Percentiles rank a stretch among this genome's conserved stretches.
Conservation (phyloP, 129 eudicot species). For the Chrysanthemum seticuspe region DNA sequence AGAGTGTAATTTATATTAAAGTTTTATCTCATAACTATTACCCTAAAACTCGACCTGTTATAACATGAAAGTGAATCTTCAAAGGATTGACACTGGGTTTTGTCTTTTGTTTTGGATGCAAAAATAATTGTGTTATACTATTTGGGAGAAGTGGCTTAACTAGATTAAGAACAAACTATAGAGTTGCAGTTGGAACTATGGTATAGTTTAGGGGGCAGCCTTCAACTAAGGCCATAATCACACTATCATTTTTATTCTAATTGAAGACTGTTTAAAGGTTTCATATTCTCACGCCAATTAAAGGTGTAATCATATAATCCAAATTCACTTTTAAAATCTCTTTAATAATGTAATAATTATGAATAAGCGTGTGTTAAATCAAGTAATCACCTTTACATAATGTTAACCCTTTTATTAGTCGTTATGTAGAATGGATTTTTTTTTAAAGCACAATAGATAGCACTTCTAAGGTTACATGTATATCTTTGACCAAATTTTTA, state of each 20-base stretch:
- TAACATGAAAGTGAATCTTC: too few relatives aligned
- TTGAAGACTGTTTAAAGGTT: slow-evolving; percentile 13
- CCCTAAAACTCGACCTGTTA: too few relatives aligned
- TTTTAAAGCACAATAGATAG: too few relatives aligned
- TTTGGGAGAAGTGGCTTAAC: not conserved
- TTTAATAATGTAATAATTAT: slow-evolving; percentile 19
- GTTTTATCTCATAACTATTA: too few relatives aligned
- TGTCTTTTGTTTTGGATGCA: too few relatives aligned
- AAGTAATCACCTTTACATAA: not conserved
- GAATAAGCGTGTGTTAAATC: slow-evolving; percentile 21
- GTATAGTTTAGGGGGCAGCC: slow-evolving; percentile 2
- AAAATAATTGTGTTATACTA: too few relatives aligned
- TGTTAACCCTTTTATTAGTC: not conserved
- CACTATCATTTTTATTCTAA: slow-evolving; percentile 16
- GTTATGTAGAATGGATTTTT: too few relatives aligned
- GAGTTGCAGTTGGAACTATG: not conserved
- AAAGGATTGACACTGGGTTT: too few relatives aligned
- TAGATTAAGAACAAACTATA: not conserved
- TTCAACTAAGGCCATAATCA: slow-evolving; percentile 12
- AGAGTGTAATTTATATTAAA: too few relatives aligned
- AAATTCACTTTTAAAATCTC: not conserved
- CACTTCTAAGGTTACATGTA: too few relatives aligned
- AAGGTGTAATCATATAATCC: slow-evolving; percentile 7
- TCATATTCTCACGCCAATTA: slow-evolving; percentile 32
- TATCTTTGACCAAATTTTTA: too few relatives aligned